Percentiles rank a stretch among this genome's conserved stretches.
phyloP scores from a whole-genome alignment of 2,329 filamentous ascomycete species.

The Aspergillus sp. region DNA sequence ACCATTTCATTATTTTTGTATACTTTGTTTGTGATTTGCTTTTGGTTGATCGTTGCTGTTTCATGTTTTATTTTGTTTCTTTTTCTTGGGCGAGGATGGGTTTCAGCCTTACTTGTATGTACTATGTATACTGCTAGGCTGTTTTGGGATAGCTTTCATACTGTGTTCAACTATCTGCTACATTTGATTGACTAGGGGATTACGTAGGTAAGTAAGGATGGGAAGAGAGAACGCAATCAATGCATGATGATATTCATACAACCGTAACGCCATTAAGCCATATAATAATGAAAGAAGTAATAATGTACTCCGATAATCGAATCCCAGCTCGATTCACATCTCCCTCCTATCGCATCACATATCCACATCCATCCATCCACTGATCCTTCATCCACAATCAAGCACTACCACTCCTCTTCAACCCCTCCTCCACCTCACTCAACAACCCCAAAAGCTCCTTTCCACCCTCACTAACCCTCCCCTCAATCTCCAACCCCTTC shows the following conservation, averaged over 20 bases:
- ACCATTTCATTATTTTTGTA: neutral
- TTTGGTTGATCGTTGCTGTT: neutral
- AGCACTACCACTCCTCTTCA: constrained; percentile 46
- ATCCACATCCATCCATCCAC: neutral
- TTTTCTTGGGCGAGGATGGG: neutral
- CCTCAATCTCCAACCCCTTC: constrained; percentile 79
- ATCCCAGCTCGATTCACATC: neutral
- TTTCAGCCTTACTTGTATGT: neutral
- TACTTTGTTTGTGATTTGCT: too few species aligned
- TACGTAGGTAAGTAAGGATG: too few species aligned
- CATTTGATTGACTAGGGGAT: too few species aligned
- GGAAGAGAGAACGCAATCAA: neutral
- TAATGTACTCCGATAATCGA: neutral
- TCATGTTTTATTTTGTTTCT: neutral
- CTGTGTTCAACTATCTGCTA: too few species aligned
- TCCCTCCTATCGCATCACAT: neutral
- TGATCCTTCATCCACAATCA: neutral
- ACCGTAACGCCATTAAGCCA: neutral
- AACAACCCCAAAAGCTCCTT: constrained; percentile 61
- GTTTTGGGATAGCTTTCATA: neutral
- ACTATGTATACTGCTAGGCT: neutral
- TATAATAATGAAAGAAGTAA: neutral
- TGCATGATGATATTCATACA: constrained; percentile 3
- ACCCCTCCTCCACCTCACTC: constrained; percentile 64
- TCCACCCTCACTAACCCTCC: constrained; percentile 53